These are phyloP conservation scores for Cladosporium austrohemisphaericum DNA, from an alignment of 2,329 filamentous ascomycete genomes.

Conservation along the genomic window DNA sequence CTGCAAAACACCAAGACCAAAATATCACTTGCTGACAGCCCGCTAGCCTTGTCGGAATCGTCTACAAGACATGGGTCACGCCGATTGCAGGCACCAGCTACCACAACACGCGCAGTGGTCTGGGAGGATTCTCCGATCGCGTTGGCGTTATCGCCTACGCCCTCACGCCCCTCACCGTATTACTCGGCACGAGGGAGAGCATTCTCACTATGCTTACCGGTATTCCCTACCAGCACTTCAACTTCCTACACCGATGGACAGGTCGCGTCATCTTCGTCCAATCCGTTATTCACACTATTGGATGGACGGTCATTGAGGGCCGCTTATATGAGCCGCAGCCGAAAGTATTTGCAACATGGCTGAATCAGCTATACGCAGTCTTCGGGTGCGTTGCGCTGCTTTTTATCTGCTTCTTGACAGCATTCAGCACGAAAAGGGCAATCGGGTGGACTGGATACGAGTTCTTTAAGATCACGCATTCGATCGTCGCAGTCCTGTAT, in stretches of 20 bases:
- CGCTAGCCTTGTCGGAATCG: slow-evolving; percentile 56
- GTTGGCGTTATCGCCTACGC: slow-evolving; percentile 69
- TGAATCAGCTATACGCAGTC: slow-evolving; percentile 64
- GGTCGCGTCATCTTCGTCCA: slow-evolving; percentile 70
- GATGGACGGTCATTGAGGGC: slow-evolving; percentile 65
- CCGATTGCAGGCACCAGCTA: slow-evolving; percentile 58
- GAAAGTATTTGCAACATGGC: slow-evolving; percentile 51
- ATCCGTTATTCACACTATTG: slow-evolving; percentile 64
- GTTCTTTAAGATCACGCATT: slow-evolving; percentile 71
- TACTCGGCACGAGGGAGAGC: slow-evolving; percentile 66
- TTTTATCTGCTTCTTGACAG: slow-evolving; percentile 58
- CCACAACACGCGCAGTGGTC: slow-evolving; percentile 60
- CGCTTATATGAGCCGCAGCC: slow-evolving; percentile 70
- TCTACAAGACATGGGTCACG: slow-evolving; percentile 66
- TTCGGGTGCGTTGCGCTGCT: slow-evolving; percentile 69
- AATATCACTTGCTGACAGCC: slow-evolving; percentile 11
- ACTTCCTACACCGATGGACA: slow-evolving; percentile 73
- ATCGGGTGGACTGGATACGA: slow-evolving; percentile 70
- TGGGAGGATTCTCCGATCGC: slow-evolving; percentile 68
- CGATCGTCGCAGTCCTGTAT: slow-evolving; percentile 69
- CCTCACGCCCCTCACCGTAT: slow-evolving; percentile 65
- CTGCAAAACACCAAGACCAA: too few relatives aligned
- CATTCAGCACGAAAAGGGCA: slow-evolving; percentile 56
- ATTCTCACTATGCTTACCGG: slow-evolving; percentile 67
- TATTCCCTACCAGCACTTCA: slow-evolving; percentile 71